Base-by-base conservation (phyloP, 768 basidiomycete genomes). In the Crassisporium funariophilum region DNA sequence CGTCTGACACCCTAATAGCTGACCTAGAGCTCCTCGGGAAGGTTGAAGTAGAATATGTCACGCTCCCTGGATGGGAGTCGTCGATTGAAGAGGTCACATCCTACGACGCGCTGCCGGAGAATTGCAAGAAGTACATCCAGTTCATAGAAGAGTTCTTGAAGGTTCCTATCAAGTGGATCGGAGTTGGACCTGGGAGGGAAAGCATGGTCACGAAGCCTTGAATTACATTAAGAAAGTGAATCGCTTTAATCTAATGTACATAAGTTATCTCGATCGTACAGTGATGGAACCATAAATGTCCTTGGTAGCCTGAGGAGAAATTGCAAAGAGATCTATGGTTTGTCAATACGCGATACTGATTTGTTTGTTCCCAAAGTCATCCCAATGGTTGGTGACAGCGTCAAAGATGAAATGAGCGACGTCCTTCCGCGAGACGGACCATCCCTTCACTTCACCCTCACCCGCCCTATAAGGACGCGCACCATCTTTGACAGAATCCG, bases 11-110 rank as follows among this genome's bases (percentile, higher is more conserved):
- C 6, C 10, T 7, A 33, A 15, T 56, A 89, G 95, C 97, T 54
- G 85, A 98, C 67, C 77, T 98, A 38, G 92, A 91, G 37, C 63
- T 83, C 20, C 78, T 98, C 31, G 84, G 77, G 6, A 73, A 75
- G 41, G 91, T 92, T 6, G 79, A 91, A 34, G 97, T 98, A 19
- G 77, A 80, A 50, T 98, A 98, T 68, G 81, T 83, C 45, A 93
- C 88, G 3, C 72, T 99, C 0, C 88, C 93, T 4, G 97, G 97
- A 15, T 99, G 97, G 97, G 76, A 93, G 64, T 67, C 77, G 8
- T 78, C 84, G 31, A 98, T 98, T 61, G 78, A 78, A 37, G 62
- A 77, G 0, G 69, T 72, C 52, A 82, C 64, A 31, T 72, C 73
- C 38, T 95, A 84, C 63, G 83, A 84, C 8, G 84, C 77, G 8